Evolutionary conservation across 148 eudicot genomes (phyloP).

Genomic region (Bassia scoparia): DNA sequence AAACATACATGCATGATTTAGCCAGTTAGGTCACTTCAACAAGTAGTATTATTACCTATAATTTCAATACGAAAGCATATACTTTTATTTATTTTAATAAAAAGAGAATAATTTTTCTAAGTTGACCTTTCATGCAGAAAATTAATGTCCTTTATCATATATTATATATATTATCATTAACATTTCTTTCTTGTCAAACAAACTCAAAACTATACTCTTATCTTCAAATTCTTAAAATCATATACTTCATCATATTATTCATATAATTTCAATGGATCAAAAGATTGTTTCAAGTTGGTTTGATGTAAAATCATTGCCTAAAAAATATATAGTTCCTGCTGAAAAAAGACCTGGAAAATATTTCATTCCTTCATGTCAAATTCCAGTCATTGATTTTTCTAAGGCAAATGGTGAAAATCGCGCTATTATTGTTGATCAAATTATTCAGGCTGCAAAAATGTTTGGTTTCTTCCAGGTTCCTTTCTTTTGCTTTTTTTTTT

Average conservation of each 20-base stretch:
- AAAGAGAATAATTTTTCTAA: constrained; percentile 14
- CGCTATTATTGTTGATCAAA: constrained; percentile 16
- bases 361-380: constrained; percentile 25
- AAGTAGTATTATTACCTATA: not conserved
- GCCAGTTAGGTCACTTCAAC: constrained; percentile 11
- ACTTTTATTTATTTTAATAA: not conserved
- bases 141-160: not conserved
- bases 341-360: constrained; percentile 45
- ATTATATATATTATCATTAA: not conserved
- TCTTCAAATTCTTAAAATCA: too few relatives aligned
- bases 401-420: constrained; percentile 17
- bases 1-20: constrained; percentile 3
- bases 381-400: constrained; percentile 47
- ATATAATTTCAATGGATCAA: constrained; percentile 18
- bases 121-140: constrained; percentile 17
- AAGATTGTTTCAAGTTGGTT: constrained; percentile 44
- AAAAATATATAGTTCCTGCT: constrained; percentile 42
- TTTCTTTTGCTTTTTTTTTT: not conserved
- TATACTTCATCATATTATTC: not conserved
- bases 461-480: constrained; percentile 66
- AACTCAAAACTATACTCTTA: not conserved
- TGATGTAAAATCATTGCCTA: constrained; percentile 40
- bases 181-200: not conserved
- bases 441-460: constrained; percentile 39
- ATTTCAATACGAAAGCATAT: not conserved